phyloP scores from a whole-genome alignment of 176 grass and related monocot species.

The Avena insularis region DNA sequence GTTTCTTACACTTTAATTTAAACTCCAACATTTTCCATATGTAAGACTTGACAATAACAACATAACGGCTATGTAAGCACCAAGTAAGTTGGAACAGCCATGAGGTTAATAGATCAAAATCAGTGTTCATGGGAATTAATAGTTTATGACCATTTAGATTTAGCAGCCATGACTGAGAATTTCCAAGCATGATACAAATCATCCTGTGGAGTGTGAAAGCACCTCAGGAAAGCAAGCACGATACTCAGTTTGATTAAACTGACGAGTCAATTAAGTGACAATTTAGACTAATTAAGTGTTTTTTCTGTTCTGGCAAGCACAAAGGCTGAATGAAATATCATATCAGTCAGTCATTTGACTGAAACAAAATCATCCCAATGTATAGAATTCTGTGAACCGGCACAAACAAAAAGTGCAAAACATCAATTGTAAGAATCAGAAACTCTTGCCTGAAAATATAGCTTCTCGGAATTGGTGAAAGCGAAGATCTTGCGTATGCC shows the following conservation, averaged over 20 bases:
- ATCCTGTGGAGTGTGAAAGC: background rate
- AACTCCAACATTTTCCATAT: background rate
- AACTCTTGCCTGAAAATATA: conserved; percentile 91
- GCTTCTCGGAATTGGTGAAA: conserved; percentile 89
- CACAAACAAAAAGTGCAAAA: background rate
- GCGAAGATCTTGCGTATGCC: conserved; percentile 85
- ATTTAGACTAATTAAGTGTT: background rate
- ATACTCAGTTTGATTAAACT: background rate
- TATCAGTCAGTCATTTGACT: background rate
- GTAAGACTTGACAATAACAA: background rate
- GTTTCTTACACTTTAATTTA: background rate
- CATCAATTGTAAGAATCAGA: conserved; percentile 20
- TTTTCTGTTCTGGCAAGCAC: background rate
- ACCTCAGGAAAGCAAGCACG: background rate
- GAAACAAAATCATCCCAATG: background rate
- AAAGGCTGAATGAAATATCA: background rate
- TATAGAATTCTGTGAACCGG: background rate
- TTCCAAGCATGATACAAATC: background rate
- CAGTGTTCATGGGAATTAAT: background rate
- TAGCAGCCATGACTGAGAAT: conserved; percentile 1
- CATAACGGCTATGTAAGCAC: background rate
- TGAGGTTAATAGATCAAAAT: background rate
- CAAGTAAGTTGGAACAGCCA: background rate
- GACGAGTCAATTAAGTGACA: no score
- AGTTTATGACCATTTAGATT: background rate